These are phyloP conservation scores for Saturnispora saitoi DNA, from an alignment of 805 yeast species.

Conservation along the genomic window DNA sequence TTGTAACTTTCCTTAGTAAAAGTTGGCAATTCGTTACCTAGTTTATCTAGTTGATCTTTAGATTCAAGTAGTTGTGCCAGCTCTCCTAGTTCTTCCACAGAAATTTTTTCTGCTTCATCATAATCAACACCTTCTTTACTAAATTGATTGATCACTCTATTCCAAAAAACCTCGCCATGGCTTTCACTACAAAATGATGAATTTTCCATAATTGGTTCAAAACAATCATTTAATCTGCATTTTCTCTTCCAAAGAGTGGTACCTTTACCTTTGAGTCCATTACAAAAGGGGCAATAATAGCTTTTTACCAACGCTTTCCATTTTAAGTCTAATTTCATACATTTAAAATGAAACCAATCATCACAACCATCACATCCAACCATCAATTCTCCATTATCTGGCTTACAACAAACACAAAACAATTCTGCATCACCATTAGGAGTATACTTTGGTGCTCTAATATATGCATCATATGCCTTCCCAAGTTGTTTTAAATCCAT, in stretches of 20 bases:
- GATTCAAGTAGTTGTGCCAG: constrained; percentile 14
- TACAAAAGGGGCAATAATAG: constrained; percentile 71
- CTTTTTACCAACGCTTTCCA: constrained; percentile 49
- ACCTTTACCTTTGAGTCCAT: constrained; percentile 37
- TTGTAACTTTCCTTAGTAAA: constrained; percentile 6
- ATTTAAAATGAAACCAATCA: constrained; percentile 86
- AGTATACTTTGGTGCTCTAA: constrained; percentile 32
- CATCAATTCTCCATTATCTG: constrained; percentile 79
- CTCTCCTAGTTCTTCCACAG: constrained; percentile 1
- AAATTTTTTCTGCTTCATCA: constrained; percentile 9
- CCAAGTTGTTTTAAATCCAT: constrained; percentile 18
- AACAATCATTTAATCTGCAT: constrained; percentile 57
- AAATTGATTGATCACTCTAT: constrained; percentile 19
- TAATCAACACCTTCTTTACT: constrained; percentile 7
- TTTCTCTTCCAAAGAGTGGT: constrained; percentile 64
- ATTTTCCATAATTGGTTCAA: constrained; percentile 37
- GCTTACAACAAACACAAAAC: constrained; percentile 69
- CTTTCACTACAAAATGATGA: constrained; percentile 70
- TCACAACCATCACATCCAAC: constrained; percentile 94
- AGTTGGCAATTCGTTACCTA: constrained; percentile 37
- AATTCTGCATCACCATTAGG: constrained; percentile 47
- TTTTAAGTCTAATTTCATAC: constrained; percentile 50
- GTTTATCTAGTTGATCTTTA: constrained; percentile 17
- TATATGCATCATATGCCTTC: constrained; percentile 23
- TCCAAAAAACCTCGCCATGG: constrained; percentile 52